A percentile compares a stretch with the other conserved stretches of the same genome.
Evolutionary conservation across 2,329 filamentous ascomycete genomes (phyloP).

Genomic region (Aspergillus sp.): DNA sequence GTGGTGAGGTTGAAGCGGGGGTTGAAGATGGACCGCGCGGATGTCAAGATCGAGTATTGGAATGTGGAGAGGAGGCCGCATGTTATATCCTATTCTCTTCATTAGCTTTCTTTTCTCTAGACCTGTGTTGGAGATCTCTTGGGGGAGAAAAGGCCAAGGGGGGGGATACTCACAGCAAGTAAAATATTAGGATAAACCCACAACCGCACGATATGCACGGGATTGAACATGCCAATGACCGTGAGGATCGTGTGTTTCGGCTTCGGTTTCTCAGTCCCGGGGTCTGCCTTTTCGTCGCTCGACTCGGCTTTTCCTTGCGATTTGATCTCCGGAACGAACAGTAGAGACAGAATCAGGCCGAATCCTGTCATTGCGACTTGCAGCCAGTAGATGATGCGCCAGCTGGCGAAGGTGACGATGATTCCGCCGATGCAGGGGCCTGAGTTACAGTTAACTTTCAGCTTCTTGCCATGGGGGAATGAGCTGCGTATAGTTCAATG

Average conservation of each 20-base stretch:
- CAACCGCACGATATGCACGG: conserved; percentile 59
- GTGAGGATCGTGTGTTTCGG: conserved; percentile 20
- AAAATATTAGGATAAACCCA: conserved; percentile 69
- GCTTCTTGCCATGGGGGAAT: too few relatives aligned
- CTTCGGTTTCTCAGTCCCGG: conserved; percentile 36
- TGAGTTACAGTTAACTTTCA: conserved; percentile 4
- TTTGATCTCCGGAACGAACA: conserved; percentile 67
- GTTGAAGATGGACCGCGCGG: conserved; percentile 71
- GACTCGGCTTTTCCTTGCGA: conserved; percentile 55
- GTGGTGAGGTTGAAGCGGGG: conserved; percentile 68
- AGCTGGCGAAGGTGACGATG: conserved; percentile 71
- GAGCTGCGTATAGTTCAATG: too few relatives aligned
- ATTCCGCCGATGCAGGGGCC: conserved; percentile 68
- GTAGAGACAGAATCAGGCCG: conserved; percentile 59
- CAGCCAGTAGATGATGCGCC: conserved; percentile 77
- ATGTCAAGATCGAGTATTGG: conserved; percentile 67
- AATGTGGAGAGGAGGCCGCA: conserved; percentile 64
- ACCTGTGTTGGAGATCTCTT: conserved; percentile 19
- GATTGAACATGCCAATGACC: conserved; percentile 54
- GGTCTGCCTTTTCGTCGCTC: conserved; percentile 40
- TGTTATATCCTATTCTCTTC: conserved; percentile 29
- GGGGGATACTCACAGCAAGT: conserved; percentile 46
- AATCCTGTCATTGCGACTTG: conserved; percentile 67
- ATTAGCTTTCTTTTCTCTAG: neutral
- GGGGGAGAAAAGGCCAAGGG: too few relatives aligned